Conservation (phyloP, 805 yeast species). For the Lipomyces japonicus region DNA sequence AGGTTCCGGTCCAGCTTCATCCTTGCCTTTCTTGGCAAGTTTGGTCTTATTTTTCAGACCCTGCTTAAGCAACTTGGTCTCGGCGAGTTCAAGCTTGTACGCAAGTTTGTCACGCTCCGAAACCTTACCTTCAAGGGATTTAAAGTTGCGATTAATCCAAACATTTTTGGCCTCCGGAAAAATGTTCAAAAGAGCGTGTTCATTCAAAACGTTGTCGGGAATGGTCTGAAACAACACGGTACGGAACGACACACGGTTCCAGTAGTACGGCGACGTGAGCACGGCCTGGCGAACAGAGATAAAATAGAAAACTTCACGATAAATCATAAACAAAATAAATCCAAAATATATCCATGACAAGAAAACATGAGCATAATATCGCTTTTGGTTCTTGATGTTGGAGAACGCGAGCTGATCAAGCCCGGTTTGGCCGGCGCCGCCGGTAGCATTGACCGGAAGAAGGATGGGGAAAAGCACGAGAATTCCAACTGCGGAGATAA, state of each 20-base stretch:
- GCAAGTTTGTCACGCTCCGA: slow-evolving; percentile 59
- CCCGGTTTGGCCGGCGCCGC: slow-evolving; percentile 55
- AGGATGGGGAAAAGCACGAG: slow-evolving; percentile 59
- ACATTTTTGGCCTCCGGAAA: slow-evolving; percentile 80
- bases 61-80: slow-evolving; percentile 51
- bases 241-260: slow-evolving; percentile 68
- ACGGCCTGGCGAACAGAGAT: slow-evolving; percentile 73
- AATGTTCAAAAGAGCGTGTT: slow-evolving; percentile 64
- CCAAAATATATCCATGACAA: slow-evolving; percentile 78
- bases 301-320: slow-evolving; percentile 77
- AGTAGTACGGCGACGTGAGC: slow-evolving; percentile 75
- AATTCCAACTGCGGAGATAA: slow-evolving; percentile 54
- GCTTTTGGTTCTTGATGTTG: slow-evolving; percentile 56
- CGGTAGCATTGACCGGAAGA: slow-evolving; percentile 77
- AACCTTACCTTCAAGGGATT: slow-evolving; percentile 54
- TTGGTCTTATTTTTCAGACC: slow-evolving; percentile 64
- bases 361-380: slow-evolving; percentile 85
- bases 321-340: slow-evolving; percentile 62
- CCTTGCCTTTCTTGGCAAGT: slow-evolving; percentile 56
- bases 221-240: slow-evolving; percentile 82
- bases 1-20: slow-evolving; percentile 31
- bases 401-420: slow-evolving; percentile 74
- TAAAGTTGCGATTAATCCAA: slow-evolving; percentile 68
- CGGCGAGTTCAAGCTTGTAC: slow-evolving; percentile 61
- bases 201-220: slow-evolving; percentile 69